phyloP scores from a whole-genome alignment of 495 filamentous ascomycete genomes.

The Immersiella caudata region DNA sequence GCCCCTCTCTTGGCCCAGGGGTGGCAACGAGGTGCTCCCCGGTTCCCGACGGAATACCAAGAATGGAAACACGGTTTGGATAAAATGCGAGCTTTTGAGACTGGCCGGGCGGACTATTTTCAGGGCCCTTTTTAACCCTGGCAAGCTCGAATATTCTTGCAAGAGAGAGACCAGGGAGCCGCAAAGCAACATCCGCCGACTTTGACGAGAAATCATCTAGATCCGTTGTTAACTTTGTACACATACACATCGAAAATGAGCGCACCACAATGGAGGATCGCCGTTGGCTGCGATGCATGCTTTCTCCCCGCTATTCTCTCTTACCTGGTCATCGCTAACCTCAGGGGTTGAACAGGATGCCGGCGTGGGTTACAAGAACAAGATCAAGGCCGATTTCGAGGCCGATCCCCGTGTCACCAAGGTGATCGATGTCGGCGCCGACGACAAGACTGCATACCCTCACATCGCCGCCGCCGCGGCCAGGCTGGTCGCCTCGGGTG shows the following conservation, averaged over 20 bases:
- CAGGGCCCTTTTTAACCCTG: constrained; percentile 23
- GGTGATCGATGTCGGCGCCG: constrained; percentile 67
- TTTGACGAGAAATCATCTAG: background rate
- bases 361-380: constrained; percentile 76
- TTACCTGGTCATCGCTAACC: constrained; percentile 20
- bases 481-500: constrained; percentile 66
- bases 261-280: constrained; percentile 50
- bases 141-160: constrained; percentile 7
- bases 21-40: constrained; percentile 19
- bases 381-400: constrained; percentile 72
- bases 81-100: constrained; percentile 31
- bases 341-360: constrained; percentile 59
- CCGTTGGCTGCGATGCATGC: constrained; percentile 52
- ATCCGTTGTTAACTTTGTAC: background rate
- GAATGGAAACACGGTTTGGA: constrained; percentile 38
- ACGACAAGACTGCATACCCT: constrained; percentile 83
- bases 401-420: constrained; percentile 66
- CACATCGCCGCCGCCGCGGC: constrained; percentile 74
- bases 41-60: constrained; percentile 31
- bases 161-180: constrained; percentile 9
- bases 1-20: constrained; percentile 13
- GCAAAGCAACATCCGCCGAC: background rate
- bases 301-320: constrained; percentile 22
- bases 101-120: constrained; percentile 26
- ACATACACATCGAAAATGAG: constrained; percentile 34